Percentiles rank a stretch among this genome's conserved stretches.
Evolutionary conservation across 495 filamentous ascomycete species (phyloP).

Genomic region (Beverwykella pulmonaria): DNA sequence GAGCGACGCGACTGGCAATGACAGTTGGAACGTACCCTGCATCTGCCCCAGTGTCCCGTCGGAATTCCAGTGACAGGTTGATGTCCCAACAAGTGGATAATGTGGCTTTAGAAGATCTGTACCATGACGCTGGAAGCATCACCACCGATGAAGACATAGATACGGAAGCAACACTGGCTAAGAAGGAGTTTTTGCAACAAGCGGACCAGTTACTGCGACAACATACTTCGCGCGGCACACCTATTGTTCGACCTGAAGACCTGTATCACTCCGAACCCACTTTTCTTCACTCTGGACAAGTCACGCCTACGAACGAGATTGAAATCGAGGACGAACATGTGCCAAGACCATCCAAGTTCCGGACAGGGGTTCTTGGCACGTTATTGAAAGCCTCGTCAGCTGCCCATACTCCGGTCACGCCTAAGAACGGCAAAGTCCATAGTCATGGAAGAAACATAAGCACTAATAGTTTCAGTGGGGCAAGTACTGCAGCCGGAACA

Average conservation of each 20-base stretch:
- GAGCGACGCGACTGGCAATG: conserved; percentile 30
- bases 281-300: conserved; percentile 55
- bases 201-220: conserved; percentile 26
- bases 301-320: conserved; percentile 63
- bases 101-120: conserved; percentile 4
- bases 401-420: conserved; percentile 10
- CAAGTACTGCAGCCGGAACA: conserved; percentile 31
- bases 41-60: conserved; percentile 30
- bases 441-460: conserved; percentile 17
- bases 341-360: conserved; percentile 68
- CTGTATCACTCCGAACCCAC: conserved; percentile 21
- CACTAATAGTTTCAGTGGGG: conserved; percentile 28
- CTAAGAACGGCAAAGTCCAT: conserved; percentile 4
- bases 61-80: conserved; percentile 27
- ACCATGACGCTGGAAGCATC: neutral
- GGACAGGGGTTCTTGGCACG: conserved; percentile 73
- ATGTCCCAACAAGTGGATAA: conserved; percentile 2
- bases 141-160: conserved; percentile 31
- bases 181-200: conserved; percentile 18
- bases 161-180: neutral
- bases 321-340: conserved; percentile 66
- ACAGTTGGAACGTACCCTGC: conserved; percentile 32
- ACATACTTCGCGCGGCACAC: conserved; percentile 18
- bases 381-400: conserved; percentile 71
- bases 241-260: conserved; percentile 23